Base-by-base conservation (phyloP, 192 early-diverging fungal genomes). In the Pilaira anomala region DNA sequence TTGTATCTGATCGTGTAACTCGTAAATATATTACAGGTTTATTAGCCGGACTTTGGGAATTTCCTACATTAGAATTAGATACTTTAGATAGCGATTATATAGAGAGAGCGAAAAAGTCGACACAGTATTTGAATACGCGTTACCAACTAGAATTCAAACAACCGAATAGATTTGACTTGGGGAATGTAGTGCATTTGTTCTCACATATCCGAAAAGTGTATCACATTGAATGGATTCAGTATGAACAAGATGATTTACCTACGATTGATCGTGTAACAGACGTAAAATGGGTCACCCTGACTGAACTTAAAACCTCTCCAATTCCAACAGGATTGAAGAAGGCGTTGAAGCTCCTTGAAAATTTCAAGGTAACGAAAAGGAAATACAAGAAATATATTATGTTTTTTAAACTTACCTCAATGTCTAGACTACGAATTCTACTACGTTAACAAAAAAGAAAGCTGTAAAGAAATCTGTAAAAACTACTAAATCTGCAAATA, bases 11-110 rank as follows among this genome's bases (percentile, higher is more conserved):
- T 13, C 25, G 16, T 48, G 56, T 18, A 36, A 36, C 41, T 42
- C n/a, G n/a, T n/a, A n/a, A n/a, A n/a, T n/a, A n/a, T n/a, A n/a
- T 22, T 39, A 19, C 50, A 73, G 71, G 89, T 3, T 67, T 91
- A 29, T 48, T 91, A 14, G 88, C 88, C 26, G 88, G 88, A 5
- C 76, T 91, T 28, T 91, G 89, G 89, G 88, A 91, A 67, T 91
- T 90, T 62, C 85, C 87, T 5, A 68, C 68, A 0, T 62, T 78
- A 1, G 79, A 80, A 21, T 66, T 76, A 22, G 36, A 18, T 40
- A 40, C 12, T 36, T 39, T 59, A 45, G 44, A 51, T 44, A 53
- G 60, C 18, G 16, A 36, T 2, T 48, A 69, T 16, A 25, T 68
- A 30, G 54, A 51, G 51, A 30, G 49, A 44, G 16, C 60, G 9